These are phyloP conservation scores for Eutrema japonicum DNA, from an alignment of 345 rosid genomes.

Conservation along the genomic window DNA sequence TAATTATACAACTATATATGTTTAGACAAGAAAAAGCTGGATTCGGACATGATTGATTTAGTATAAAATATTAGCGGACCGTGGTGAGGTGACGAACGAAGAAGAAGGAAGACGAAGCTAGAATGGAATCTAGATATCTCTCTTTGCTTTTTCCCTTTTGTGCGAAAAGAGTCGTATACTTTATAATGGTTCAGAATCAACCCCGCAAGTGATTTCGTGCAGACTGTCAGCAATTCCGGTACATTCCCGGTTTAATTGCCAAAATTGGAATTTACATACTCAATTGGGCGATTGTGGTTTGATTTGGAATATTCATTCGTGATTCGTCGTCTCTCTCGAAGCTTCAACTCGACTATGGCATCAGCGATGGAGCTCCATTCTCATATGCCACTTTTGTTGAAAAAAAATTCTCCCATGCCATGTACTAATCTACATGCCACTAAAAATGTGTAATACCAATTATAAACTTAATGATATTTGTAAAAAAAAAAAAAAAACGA, in stretches of 20 bases:
- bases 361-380: too few relatives aligned
- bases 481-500: too few relatives aligned
- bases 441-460: too few relatives aligned
- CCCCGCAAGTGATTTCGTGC: constrained; percentile 16
- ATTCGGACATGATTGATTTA: constrained; percentile 42
- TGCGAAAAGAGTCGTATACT: constrained; percentile 27
- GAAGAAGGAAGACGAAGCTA: constrained; percentile 18
- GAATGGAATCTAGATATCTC: constrained; percentile 19
- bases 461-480: too few relatives aligned
- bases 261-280: neutral
- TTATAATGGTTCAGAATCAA: constrained; percentile 27
- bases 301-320: neutral
- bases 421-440: too few relatives aligned
- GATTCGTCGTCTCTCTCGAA: constrained; percentile 27
- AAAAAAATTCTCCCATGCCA: too few relatives aligned
- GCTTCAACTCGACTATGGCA: constrained; percentile 35
- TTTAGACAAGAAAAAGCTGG: constrained; percentile 28
- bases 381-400: too few relatives aligned
- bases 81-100: constrained; percentile 34
- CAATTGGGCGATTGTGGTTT: constrained; percentile 9
- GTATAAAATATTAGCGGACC: constrained; percentile 25
- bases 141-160: too few relatives aligned
- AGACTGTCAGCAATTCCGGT: constrained; percentile 23
- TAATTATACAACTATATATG: neutral
- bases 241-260: constrained; percentile 27